Evolutionary conservation across 371 early-diverging fungal species (phyloP), one percentile per base, ranked within the genome.

Genomic region (Apophysomyces elegans): DNA sequence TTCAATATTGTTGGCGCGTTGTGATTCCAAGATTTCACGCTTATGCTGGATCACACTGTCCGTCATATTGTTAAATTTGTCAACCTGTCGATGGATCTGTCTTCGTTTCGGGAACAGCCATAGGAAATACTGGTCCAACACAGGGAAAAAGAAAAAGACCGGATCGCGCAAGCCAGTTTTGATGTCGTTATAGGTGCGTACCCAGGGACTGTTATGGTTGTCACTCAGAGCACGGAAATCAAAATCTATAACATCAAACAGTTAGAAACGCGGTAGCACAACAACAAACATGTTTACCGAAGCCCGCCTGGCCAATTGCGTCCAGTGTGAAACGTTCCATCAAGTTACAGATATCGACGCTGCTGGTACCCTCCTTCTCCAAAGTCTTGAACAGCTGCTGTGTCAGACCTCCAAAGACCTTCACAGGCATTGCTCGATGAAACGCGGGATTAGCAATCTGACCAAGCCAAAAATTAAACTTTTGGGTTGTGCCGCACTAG

Each of bases 401-500:
- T 0, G 68, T 63, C 6, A 72, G 35, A 8, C 56, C n/a, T 6
- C 77, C 79, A 72, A 81, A 78, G 0, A 72, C 7, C 1, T 64
- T 58, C 0, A 77, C 56, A 3, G 79, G 81, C 69, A 81, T 72
- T 1, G 77, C 61, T 18, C 75, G 75, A 56, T 74, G 75, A 47
- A 81, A 81, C 5, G 76, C 81, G 13, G 80, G 80, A 32, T 78
- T 84, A 9, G 73, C 72, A 43, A 73, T 56, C 65, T 70, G 56
- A 36, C 54, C 54, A 9, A 18, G 8, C 11, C 37, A 5, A 58
- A 43, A 26, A 47, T 50, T 56, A 26, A 35, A 9, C 18, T 21
- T 5, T 0, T 44, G 7, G 8, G 11, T n/a, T 12, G 11, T 58
- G 7, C 7, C 18, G 38, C 21, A 21, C 21, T 21, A 9, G 32